Evolutionary conservation across 169 alveolate species (phyloP).

Genomic region (Cryptosporidium bovis): DNA sequence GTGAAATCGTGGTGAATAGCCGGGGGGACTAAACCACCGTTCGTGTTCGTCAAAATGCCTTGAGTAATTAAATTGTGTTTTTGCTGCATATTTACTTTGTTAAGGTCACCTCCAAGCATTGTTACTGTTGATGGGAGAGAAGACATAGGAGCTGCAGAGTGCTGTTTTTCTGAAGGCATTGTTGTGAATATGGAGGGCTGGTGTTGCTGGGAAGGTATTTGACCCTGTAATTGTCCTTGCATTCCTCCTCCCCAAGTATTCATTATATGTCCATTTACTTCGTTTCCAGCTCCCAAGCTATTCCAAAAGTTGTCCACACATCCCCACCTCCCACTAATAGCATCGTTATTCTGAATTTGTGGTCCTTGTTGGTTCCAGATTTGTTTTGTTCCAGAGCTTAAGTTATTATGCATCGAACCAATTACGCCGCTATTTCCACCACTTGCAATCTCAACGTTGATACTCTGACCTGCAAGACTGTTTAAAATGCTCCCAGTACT

Average conservation of each 20-base stretch:
- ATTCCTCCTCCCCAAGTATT: not conserved
- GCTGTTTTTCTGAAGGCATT: not conserved
- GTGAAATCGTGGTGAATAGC: no score
- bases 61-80: not conserved
- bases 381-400: not conserved
- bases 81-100: not conserved
- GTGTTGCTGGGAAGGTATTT: not conserved
- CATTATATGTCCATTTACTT: not conserved
- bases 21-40: not conserved
- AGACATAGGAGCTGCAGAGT: not conserved
- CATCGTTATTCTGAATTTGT: no score
- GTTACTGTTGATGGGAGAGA: not conserved
- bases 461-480: no score
- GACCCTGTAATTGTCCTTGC: not conserved
- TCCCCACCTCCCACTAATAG: not conserved
- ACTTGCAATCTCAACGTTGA: no score
- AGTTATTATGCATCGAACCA: no score
- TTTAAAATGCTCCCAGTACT: no score
- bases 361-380: not conserved
- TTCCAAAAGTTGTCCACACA: not conserved
- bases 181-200: constrained; percentile 9
- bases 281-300: not conserved
- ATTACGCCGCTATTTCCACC: no score
- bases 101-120: not conserved
- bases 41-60: constrained; percentile 1